Evolutionary conservation across 2,329 filamentous ascomycete genomes (phyloP), one percentile per base, ranked within the genome.

Genomic region (Penicillium sp.): DNA sequence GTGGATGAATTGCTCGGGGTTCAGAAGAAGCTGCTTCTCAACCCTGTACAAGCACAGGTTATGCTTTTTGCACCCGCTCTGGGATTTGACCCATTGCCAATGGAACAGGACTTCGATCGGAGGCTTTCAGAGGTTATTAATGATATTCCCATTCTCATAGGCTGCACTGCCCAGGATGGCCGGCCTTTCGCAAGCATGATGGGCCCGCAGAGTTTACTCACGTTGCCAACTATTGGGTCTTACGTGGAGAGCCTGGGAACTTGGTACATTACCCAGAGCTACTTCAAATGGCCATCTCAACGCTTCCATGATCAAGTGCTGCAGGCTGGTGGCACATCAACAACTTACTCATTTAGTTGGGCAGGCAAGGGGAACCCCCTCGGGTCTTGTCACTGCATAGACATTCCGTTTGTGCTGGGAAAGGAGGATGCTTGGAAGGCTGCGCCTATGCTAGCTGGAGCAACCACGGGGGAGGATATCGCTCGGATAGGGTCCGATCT

Each of bases 181-280:
- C 44, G 49, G 6, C 49, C 44, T 7, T 51, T 51, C n/a, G 44
- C 49, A 7, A 51, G 49, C 27, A 51, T 44, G 39, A 51, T 51
- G 39, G 44, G 39, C n/a, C 49, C 49, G 5, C 22, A 27, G 24
- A 35, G 31, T 11, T 5, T 51, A 16, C 49, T 51, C 25, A 40
- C 28, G 18, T 33, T 51, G 14, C 49, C 44, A 7, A 3, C 47
- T 13, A 11, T 51, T 14, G 49, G 44, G 18, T 7, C 49, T 14
- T 51, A 39, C n/a, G 13, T 51, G 25, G 49, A 51, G 44, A 27
- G 39, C 20, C 13, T 51, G 2, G 49, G 44, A 11, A 47, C 44
- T 3, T 51, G 50, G 50, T 53, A 48, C n/a, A 49, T 53, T 11
- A 45, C 50, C 11, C 35, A 49, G 14, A 53, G 36, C 35, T 53